Evolutionary conservation across 768 basidiomycete genomes (phyloP), one percentile per base, ranked within the genome.

Genomic region (Suillus subalutaceus): DNA sequence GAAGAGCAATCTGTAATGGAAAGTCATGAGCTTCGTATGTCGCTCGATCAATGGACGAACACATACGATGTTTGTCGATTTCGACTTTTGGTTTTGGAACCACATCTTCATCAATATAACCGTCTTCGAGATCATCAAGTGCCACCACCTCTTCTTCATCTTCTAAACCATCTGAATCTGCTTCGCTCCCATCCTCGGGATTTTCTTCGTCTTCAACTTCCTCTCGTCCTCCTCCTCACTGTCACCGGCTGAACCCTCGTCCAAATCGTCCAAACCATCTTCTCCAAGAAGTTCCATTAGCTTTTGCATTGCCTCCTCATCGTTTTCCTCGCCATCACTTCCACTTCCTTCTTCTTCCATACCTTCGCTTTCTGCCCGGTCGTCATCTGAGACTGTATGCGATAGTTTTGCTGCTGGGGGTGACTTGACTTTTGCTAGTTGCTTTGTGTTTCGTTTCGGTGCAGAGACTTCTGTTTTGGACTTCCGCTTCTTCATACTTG

Each of bases 1-100:
- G 86, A 55, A 97, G 83, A 32, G 93, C 93, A 59, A 86, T 81
- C 93, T 95, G 63, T 44, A 35, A 5, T 20, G 58, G 44, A 59
- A 38, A 38, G 8, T 23, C 43, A 58, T 40, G 1, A 38, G 10
- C 12, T n/a, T 37, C 55, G 55, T 3, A 37, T 37, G 65, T 15
- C 30, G 35, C 26, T 63, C 18, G 3, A 46, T n/a, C 4, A 26
- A 37, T n/a, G 32, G 18, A 50, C 20, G 32, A 52, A 57, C 38
- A 80, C 87, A 56, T 61, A 91, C 94, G 71, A 85, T 85, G 78
- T 96, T n/a, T 92, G 81, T 96, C 88, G 63, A 60, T 43, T 69
- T 90, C 89, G 56, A 94, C 78, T 81, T 95, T 96, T 82, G 90
- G 90, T 66, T 82, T 83, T n/a, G 91, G 93, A 37, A 95, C 84